These are phyloP conservation scores for Medicago arabica DNA, from an alignment of 306 rosid genomes.

Conservation along the genomic window DNA sequence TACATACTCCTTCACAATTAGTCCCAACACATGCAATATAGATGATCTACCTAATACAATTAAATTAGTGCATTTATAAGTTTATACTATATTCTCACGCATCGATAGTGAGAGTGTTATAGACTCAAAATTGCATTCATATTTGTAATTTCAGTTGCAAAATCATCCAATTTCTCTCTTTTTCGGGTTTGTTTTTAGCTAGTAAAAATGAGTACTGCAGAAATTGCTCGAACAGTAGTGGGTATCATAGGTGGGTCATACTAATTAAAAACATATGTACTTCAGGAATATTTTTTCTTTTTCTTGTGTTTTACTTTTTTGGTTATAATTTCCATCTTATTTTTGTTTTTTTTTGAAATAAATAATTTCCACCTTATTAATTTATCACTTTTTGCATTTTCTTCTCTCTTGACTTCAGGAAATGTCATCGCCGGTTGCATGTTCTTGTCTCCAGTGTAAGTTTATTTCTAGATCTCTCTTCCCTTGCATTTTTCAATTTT, in stretches of 20 bases:
- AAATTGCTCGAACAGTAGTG: constrained; percentile 58
- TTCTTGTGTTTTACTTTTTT: too few species aligned
- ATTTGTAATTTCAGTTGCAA: background rate
- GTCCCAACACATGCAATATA: constrained; percentile 51
- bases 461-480: background rate
- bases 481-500: background rate
- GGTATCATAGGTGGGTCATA: constrained; percentile 63
- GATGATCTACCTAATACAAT: constrained; percentile 41
- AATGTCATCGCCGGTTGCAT: constrained; percentile 65
- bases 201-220: constrained; percentile 59
- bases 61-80: background rate
- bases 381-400: background rate
- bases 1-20: background rate
- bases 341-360: too few species aligned
- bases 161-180: background rate
- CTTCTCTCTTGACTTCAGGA: constrained; percentile 54
- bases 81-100: background rate
- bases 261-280: too few species aligned
- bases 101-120: background rate
- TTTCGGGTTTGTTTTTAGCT: background rate
- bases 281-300: too few species aligned
- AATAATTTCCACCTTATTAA: background rate
- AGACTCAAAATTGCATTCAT: background rate
- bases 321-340: too few species aligned
- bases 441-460: constrained; percentile 86